These are phyloP conservation scores for Saccharum officinarum DNA, from an alignment of 176 grass and related monocot species.

Conservation along the genomic window DNA sequence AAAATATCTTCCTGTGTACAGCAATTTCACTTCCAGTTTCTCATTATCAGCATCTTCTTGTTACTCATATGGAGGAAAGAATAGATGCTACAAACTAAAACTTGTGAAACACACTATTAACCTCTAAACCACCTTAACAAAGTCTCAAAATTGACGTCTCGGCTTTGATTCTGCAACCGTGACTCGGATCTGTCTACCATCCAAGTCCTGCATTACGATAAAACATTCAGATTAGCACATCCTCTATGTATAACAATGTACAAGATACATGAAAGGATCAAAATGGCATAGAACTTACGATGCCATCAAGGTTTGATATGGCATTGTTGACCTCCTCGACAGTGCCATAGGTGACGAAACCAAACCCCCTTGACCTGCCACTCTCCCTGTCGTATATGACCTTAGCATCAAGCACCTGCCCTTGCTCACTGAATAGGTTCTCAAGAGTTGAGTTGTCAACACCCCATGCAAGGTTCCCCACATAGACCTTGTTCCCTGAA, in stretches of 20 bases:
- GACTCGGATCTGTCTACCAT: slow-evolving; percentile 84
- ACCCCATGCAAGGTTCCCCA: slow-evolving; percentile 91
- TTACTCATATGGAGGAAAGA: slow-evolving; percentile 11
- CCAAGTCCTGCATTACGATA: slow-evolving; percentile 60
- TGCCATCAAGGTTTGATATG: slow-evolving; percentile 75
- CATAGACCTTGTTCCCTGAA: slow-evolving; percentile 67
- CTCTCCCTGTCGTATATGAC: slow-evolving; percentile 88
- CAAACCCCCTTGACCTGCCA: slow-evolving; percentile 91
- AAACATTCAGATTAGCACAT: neutral
- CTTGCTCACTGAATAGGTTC: slow-evolving; percentile 85
- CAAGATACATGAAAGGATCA: neutral
- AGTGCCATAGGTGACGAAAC: slow-evolving; percentile 81
- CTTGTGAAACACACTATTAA: slow-evolving; percentile 1
- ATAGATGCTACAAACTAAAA: slow-evolving; percentile 39
- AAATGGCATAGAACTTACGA: slow-evolving; percentile 52
- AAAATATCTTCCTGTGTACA: slow-evolving; percentile 25
- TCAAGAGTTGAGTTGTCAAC: slow-evolving; percentile 87
- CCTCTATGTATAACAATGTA: neutral
- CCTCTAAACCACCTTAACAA: slow-evolving; percentile 18
- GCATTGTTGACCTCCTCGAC: slow-evolving; percentile 70
- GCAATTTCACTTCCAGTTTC: slow-evolving; percentile 24
- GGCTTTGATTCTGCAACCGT: slow-evolving; percentile 83
- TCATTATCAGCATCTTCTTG: neutral
- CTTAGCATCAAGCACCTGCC: slow-evolving; percentile 73
- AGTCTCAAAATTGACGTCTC: slow-evolving; percentile 58